A percentile compares a stretch with the other conserved stretches of the same genome.
These are phyloP conservation scores for Helianthus tuberosus DNA, from an alignment of 129 eudicot species.

Conservation along the genomic window DNA sequence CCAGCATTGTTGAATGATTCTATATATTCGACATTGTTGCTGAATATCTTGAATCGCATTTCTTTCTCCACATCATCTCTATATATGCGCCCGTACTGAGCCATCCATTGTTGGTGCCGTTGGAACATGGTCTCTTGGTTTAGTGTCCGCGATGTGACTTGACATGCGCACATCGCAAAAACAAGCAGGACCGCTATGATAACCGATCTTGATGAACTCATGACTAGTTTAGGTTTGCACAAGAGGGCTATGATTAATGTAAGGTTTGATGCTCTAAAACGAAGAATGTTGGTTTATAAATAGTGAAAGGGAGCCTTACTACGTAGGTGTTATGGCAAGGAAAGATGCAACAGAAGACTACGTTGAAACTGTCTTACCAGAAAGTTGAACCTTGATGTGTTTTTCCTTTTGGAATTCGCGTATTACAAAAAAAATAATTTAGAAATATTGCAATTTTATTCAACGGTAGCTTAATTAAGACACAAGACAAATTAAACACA, in stretches of 20 bases:
- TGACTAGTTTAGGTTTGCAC: background rate
- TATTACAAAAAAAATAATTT: too few species aligned
- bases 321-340: conserved; percentile 20
- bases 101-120: conserved; percentile 50
- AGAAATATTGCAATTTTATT: too few species aligned
- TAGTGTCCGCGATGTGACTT: conserved; percentile 31
- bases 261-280: background rate
- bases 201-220: conserved; percentile 14
- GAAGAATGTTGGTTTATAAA: background rate
- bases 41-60: conserved; percentile 35
- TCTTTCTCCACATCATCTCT: conserved; percentile 38
- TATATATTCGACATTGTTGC: conserved; percentile 35
- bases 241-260: background rate
- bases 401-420: background rate
- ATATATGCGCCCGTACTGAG: conserved; percentile 43
- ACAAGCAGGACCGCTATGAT: conserved; percentile 1
- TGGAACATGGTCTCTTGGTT: conserved; percentile 33
- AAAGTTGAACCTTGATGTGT: conserved; percentile 3
- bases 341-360: background rate
- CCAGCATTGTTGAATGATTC: conserved; percentile 38
- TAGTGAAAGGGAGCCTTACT: background rate
- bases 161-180: conserved; percentile 31
- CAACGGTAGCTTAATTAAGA: too few species aligned
- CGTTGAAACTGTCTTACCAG: background rate
- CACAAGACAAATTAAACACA: too few species aligned